These are phyloP conservation scores for Microsporum audouinii DNA, from an alignment of 2,329 filamentous ascomycete species.

Conservation along the genomic window DNA sequence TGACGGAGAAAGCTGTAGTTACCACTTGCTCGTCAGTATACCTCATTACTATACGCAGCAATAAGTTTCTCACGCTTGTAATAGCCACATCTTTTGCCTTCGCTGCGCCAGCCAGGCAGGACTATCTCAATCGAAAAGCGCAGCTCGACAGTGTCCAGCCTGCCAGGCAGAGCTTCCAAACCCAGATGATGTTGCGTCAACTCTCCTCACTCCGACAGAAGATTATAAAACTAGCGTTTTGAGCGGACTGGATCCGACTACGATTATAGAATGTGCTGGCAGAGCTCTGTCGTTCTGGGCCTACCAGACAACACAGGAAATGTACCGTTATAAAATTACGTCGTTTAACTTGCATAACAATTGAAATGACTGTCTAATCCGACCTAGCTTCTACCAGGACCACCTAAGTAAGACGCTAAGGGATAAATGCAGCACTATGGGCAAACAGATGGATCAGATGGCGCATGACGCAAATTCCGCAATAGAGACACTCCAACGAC, in stretches of 20 bases:
- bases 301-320: constrained; percentile 72
- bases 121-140: constrained; percentile 45
- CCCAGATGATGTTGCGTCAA: constrained; percentile 62
- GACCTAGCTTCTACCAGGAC: constrained; percentile 60
- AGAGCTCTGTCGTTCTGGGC: constrained; percentile 73
- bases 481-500: constrained; percentile 54
- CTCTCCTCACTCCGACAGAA: constrained; percentile 65
- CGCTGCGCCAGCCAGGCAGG: constrained; percentile 57
- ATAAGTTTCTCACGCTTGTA: not conserved
- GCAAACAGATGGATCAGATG: constrained; percentile 57
- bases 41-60: not conserved
- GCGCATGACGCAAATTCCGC: constrained; percentile 65
- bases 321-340: constrained; percentile 44
- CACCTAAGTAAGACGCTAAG: constrained; percentile 58
- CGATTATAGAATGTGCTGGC: constrained; percentile 77
- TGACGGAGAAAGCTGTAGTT: constrained; percentile 63
- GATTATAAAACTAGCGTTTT: constrained; percentile 83
- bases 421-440: constrained; percentile 58
- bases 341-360: constrained; percentile 2
- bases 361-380: not conserved
- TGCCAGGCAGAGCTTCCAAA: constrained; percentile 58
- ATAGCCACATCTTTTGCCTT: constrained; percentile 74
- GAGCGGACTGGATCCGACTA: constrained; percentile 66
- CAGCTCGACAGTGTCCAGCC: constrained; percentile 57
- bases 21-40: constrained; percentile 69